A percentile compares a stretch with the other conserved stretches of the same genome.
Evolutionary conservation across 169 alveolate genomes (phyloP).

Genomic region (Eimeria necatrix): DNA sequence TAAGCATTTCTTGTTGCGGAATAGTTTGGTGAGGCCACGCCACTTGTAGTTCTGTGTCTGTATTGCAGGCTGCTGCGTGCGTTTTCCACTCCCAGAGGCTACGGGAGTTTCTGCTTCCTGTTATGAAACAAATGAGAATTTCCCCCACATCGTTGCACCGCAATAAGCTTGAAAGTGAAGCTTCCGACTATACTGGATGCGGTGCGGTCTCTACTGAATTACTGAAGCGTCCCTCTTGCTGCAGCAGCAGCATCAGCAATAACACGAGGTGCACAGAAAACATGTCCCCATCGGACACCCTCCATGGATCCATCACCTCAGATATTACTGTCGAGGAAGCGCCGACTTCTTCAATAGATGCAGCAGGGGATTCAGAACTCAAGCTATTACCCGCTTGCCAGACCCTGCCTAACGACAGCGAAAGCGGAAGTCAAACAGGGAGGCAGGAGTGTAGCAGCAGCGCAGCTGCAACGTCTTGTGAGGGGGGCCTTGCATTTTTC

Average conservation of each 20-base stretch:
- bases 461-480: not conserved
- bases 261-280: slow-evolving; percentile 19
- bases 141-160: not conserved
- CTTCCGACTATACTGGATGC: not conserved
- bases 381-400: not conserved
- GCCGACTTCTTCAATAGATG: not conserved
- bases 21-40: no score
- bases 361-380: not conserved
- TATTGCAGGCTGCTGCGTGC: slow-evolving; percentile 53
- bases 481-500: not conserved
- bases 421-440: not conserved
- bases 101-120: slow-evolving; percentile 27
- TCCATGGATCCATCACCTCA: not conserved
- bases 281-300: not conserved
- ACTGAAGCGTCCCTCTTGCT: not conserved
- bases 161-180: not conserved
- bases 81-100: slow-evolving; percentile 6
- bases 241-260: slow-evolving; percentile 53
- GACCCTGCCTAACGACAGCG: not conserved
- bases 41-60: not conserved
- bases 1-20: no score
- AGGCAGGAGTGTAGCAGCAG: not conserved
- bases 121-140: not conserved
- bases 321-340: slow-evolving; percentile 9
- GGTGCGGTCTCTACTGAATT: not conserved